Conservation (phyloP, 306 rosid genomes). For the Luffa aegyptiaca region DNA sequence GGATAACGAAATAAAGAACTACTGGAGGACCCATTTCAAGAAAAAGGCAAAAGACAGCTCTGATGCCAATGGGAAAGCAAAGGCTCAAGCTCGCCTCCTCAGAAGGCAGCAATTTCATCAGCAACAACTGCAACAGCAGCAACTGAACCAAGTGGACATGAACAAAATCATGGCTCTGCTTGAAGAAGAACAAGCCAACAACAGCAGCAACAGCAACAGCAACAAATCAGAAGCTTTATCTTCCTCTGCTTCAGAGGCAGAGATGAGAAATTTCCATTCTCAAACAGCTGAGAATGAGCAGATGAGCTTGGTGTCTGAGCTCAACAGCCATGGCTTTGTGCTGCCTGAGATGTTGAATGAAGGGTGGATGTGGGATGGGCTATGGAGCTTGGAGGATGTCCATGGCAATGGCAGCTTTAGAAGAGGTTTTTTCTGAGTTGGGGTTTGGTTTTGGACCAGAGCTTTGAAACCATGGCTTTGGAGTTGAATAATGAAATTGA, state of each 20-base stretch:
- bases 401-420: slow-evolving; percentile 39
- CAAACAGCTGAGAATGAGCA: slow-evolving; percentile 36
- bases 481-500: neutral
- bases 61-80: slow-evolving; percentile 49
- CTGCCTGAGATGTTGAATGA: slow-evolving; percentile 31
- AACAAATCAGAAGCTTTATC: neutral
- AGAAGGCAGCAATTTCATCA: slow-evolving; percentile 56
- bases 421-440: neutral
- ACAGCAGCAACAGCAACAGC: neutral
- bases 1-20: slow-evolving; percentile 81
- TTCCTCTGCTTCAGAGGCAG: slow-evolving; percentile 26
- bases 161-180: slow-evolving; percentile 45
- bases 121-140: slow-evolving; percentile 36
- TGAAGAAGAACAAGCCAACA: slow-evolving; percentile 47
- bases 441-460: neutral
- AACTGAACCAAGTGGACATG: slow-evolving; percentile 40
- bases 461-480: neutral
- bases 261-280: slow-evolving; percentile 21
- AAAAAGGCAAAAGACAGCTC: slow-evolving; percentile 38
- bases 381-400: slow-evolving; percentile 70
- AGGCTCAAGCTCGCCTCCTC: slow-evolving; percentile 42
- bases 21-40: slow-evolving; percentile 94
- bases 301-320: slow-evolving; percentile 26
- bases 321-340: slow-evolving; percentile 26
- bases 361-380: slow-evolving; percentile 50